A percentile compares a stretch with the other conserved stretches of the same genome.
Evolutionary conservation across 2,329 filamentous ascomycete species (phyloP).

Genomic region (Exophiala oligosperma): DNA sequence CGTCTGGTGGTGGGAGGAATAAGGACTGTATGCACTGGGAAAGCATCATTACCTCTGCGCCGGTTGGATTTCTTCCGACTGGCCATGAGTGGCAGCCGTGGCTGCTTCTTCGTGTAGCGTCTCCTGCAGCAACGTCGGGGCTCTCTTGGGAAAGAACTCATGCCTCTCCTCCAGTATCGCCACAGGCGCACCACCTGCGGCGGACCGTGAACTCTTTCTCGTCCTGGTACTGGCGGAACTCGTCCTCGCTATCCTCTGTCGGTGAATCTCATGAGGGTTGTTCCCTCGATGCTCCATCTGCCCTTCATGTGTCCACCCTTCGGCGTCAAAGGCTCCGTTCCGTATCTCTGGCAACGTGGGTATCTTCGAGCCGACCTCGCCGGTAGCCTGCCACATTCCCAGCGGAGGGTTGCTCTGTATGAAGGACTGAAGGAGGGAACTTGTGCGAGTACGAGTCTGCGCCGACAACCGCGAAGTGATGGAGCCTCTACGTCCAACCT

Average conservation of each 20-base stretch:
- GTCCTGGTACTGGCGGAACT: slow-evolving; percentile 29
- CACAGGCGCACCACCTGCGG: slow-evolving; percentile 1
- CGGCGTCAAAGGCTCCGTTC: slow-evolving; percentile 31
- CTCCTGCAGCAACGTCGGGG: slow-evolving; percentile 10
- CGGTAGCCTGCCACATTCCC: slow-evolving; percentile 37
- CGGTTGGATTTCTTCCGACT: slow-evolving; percentile 11
- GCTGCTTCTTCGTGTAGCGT: slow-evolving; percentile 12
- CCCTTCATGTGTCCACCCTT: slow-evolving; percentile 36
- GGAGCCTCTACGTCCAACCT: slow-evolving; percentile 1
- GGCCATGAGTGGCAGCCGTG: neutral
- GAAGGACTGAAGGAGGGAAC: slow-evolving; percentile 28
- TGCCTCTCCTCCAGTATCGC: slow-evolving; percentile 24
- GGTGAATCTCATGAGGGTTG: slow-evolving; percentile 33
- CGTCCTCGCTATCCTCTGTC: slow-evolving; percentile 28
- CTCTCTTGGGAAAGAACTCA: slow-evolving; percentile 23
- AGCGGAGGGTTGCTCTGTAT: slow-evolving; percentile 35
- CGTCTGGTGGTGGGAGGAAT: neutral
- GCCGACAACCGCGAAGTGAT: slow-evolving; percentile 13
- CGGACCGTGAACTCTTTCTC: slow-evolving; percentile 21
- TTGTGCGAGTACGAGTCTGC: slow-evolving; percentile 19
- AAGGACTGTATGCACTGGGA: neutral
- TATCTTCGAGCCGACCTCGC: slow-evolving; percentile 33
- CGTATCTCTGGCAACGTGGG: slow-evolving; percentile 35
- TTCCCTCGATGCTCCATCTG: slow-evolving; percentile 33
- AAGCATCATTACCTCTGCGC: slow-evolving; percentile 1